Percentiles rank a stretch among this genome's conserved stretches.
phyloP scores from a whole-genome alignment of 805 yeast genomes.

The Nematodospora valgi region DNA sequence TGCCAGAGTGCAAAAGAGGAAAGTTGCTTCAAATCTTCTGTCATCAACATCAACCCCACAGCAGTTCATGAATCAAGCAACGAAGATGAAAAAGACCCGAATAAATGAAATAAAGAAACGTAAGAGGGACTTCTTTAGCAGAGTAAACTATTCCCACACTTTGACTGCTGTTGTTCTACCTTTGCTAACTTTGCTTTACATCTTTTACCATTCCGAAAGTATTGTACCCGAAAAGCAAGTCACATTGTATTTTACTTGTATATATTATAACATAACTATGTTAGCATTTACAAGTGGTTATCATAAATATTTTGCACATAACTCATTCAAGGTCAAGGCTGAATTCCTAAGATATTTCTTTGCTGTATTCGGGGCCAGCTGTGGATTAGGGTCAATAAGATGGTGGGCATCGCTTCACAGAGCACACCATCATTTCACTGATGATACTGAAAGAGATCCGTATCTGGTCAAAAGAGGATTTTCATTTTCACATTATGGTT shows the following conservation, averaged over 20 bases:
- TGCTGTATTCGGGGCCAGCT: conserved; percentile 63
- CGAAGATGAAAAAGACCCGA: conserved; percentile 24
- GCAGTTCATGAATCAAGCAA: conserved; percentile 20
- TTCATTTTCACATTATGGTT: conserved; percentile 81
- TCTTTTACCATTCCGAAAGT: conserved; percentile 16
- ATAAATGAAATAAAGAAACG: conserved; percentile 33
- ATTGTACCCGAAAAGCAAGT: conserved; percentile 23
- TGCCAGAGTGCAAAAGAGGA: conserved; percentile 22
- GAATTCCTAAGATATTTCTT: conserved; percentile 44
- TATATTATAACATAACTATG: conserved; percentile 34
- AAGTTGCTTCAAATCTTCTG: conserved; percentile 10
- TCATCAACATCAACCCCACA: conserved; percentile 5
- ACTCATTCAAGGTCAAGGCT: conserved; percentile 27
- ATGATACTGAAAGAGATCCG: conserved; percentile 86
- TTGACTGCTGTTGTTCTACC: conserved; percentile 35
- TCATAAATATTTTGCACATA: conserved; percentile 42
- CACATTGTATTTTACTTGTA: conserved; percentile 26
- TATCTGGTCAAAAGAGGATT: conserved; percentile 80
- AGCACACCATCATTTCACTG: conserved; percentile 82
- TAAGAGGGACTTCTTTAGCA: conserved; percentile 30
- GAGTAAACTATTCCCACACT: conserved; percentile 35
- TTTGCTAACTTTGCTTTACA: conserved; percentile 22
- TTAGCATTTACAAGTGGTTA: conserved; percentile 42
- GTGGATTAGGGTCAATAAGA: conserved; percentile 72
- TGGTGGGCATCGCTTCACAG: conserved; percentile 84